phyloP scores from a whole-genome alignment of 2,329 filamentous ascomycete genomes.

The Scortechinia acanthostroma region DNA sequence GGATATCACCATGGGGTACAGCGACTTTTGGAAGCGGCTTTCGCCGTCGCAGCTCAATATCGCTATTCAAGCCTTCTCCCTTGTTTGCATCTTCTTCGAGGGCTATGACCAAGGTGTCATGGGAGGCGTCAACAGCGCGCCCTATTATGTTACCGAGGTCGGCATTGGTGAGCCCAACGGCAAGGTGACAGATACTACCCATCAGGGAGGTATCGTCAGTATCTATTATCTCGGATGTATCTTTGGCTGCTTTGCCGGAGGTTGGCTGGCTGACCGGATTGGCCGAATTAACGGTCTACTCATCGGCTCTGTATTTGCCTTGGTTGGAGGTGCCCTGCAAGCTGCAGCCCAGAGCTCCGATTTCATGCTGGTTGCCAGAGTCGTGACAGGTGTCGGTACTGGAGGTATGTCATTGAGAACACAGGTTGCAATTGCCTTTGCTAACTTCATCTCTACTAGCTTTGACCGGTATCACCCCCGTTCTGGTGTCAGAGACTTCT shows the following conservation, averaged over 20 bases:
- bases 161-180: conserved; percentile 34
- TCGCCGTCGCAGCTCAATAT: conserved; percentile 30
- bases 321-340: conserved; percentile 39
- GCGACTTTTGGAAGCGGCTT: conserved; percentile 29
- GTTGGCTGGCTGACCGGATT: conserved; percentile 38
- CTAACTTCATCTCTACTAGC: too few species aligned
- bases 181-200: conserved; percentile 33
- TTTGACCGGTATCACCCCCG: conserved; percentile 38
- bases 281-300: conserved; percentile 43
- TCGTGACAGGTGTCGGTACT: conserved; percentile 41
- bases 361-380: conserved; percentile 38
- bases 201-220: conserved; percentile 42
- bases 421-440: conserved; percentile 5
- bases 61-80: conserved; percentile 17
- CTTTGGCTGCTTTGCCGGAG: conserved; percentile 37
- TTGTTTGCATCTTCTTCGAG: conserved; percentile 24
- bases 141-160: conserved; percentile 28
- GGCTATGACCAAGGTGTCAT: conserved; percentile 48
- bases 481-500: conserved; percentile 37
- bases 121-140: conserved; percentile 36
- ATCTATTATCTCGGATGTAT: conserved; percentile 42
- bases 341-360: conserved; percentile 30
- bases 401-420: conserved; percentile 21
- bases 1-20: conserved; percentile 28
- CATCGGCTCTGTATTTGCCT: conserved; percentile 33